Evolutionary conservation across 352 stramenopile genomes (phyloP).

Genomic region (Saprolegnia diclina): DNA sequence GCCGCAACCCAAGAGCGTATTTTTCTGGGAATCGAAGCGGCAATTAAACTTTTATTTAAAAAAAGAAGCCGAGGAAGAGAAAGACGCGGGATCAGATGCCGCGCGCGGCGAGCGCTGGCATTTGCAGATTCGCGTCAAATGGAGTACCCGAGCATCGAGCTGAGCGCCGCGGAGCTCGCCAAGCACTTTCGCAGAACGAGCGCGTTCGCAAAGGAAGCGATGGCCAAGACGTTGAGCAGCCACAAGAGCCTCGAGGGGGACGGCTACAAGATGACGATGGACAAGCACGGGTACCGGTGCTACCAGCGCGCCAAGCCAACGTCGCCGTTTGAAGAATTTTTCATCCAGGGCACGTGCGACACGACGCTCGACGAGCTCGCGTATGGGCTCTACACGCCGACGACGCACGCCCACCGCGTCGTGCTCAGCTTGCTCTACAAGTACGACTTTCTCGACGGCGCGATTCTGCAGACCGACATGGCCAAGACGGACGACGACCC

Average conservation of each 20-base stretch:
- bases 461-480: conserved; percentile 61
- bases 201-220: background rate
- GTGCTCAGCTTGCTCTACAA: conserved; percentile 63
- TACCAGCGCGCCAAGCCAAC: conserved; percentile 6
- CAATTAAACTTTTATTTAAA: background rate
- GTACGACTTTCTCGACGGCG: conserved; percentile 63
- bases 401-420: conserved; percentile 54
- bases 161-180: conserved; percentile 2
- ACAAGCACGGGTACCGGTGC: conserved; percentile 3
- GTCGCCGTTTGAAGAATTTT: conserved; percentile 22
- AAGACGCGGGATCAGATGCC: background rate
- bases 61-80: background rate
- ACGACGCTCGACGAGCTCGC: conserved; percentile 60
- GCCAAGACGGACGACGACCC: conserved; percentile 41
- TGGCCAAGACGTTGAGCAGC: conserved; percentile 1
- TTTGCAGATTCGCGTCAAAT: background rate
- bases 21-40: too few relatives aligned
- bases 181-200: background rate
- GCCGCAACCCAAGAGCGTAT: too few relatives aligned
- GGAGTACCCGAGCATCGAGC: conserved; percentile 12
- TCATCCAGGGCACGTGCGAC: conserved; percentile 1
- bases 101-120: background rate
- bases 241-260: background rate
- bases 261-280: conserved; percentile 18
- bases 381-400: conserved; percentile 55